Evolutionary conservation across 352 stramenopile species (phyloP), one percentile per base, ranked within the genome.

Genomic region (Aphanomyces astaci): DNA sequence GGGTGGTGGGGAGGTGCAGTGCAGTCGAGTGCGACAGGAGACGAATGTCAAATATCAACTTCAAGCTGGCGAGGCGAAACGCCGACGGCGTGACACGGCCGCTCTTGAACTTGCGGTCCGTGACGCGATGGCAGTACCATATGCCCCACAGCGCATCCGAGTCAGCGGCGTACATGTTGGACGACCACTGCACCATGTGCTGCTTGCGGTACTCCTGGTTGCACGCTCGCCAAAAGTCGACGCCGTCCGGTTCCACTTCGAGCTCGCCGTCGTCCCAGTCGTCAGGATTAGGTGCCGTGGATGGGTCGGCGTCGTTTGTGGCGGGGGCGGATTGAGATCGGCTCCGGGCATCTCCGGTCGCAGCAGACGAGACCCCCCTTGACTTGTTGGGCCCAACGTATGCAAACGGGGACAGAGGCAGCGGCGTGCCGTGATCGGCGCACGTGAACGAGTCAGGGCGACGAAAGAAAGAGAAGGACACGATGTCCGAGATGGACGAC

Each of bases 401-500:
- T 22, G 62, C 62, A 46, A 68, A 68, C 25, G 48, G 48, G 19
- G 62, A 52, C 9, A 19, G 45, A 15, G 7, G 36, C 13, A 32
- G 39, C 17, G 45, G 43, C 48, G 56, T 39, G 0, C 24, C 45
- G 2, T 51, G 17, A 1, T 30, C 25, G 19, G 25, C 40, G n/a
- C 51, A 59, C 2, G 40, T 15, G 24, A 66, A 66, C 39, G 62
- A 52, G n/a, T 68, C 64, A 10, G 32, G 32, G 0, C n/a, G 30
- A 19, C 49, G 43, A 22, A 43, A 56, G 43, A 27, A 52, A 30
- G 5, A 31, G 3, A 84, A 86, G 7, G 86, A 75, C 24, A 95
- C 69, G 52, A 95, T 62, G 64, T 95, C 86, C 4, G 86, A 95
- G 62, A 95, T 91, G 0, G 84, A 91, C 40, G 86, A 95, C 82